phyloP scores from a whole-genome alignment of 345 rosid genomes.

The Turnera subulata region DNA sequence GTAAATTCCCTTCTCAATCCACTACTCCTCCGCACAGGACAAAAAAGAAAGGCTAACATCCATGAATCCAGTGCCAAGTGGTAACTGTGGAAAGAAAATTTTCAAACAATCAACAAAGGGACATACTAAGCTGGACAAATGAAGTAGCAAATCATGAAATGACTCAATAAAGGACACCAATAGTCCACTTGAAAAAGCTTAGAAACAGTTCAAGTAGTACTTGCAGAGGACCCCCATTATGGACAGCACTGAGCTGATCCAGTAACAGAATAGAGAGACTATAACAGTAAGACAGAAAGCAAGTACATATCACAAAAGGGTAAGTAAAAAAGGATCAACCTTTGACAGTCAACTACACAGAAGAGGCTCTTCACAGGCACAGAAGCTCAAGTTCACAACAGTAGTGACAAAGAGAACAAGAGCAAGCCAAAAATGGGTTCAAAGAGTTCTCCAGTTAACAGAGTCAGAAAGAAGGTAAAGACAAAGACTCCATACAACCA shows the following conservation, averaged over 20 bases:
- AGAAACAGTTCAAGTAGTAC: too few relatives aligned
- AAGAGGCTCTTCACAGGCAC: background rate
- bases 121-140: background rate
- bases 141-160: background rate
- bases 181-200: too few relatives aligned
- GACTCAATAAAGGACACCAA: background rate
- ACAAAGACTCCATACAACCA: background rate
- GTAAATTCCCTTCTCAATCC: background rate
- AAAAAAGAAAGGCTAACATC: background rate
- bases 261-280: too few relatives aligned
- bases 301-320: background rate
- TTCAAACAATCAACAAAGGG: background rate
- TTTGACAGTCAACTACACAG: background rate
- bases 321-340: background rate
- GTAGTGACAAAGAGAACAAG: background rate
- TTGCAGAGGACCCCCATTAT: too few relatives aligned
- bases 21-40: background rate
- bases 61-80: background rate
- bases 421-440: background rate
- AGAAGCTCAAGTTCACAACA: conserved; percentile 2
- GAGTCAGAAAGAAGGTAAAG: background rate
- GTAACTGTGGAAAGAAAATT: background rate
- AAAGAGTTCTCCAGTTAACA: background rate
- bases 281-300: background rate
- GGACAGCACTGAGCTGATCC: too few relatives aligned